Evolutionary conservation across 2,329 filamentous ascomycete genomes (phyloP), one percentile per base, ranked within the genome.

Genomic region (Rugonectria rugulosa): DNA sequence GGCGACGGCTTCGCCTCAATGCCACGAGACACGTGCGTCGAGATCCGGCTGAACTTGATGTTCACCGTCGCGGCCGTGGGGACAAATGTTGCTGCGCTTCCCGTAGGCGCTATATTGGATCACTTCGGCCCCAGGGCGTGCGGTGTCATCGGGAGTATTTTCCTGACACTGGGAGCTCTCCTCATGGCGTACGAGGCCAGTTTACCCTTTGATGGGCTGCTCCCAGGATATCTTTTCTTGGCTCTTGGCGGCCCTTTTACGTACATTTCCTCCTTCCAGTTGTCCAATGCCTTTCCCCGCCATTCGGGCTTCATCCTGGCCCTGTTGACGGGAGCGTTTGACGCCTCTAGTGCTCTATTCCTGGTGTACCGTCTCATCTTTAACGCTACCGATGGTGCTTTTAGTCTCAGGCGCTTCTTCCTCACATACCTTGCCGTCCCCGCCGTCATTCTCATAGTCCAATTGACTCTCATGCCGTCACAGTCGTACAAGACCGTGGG

Each of bases 11-110:
- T 65, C 31, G 69, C 60, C 46, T 67, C 62, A 14, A 56, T 65
- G 19, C 48, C 60, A 3, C 55, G 55, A 17, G 63, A 67, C 72
- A n/a, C 83, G 73, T 69, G 75, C 79, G 54, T 84, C 37, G 71
- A 73, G 54, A 84, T 87, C 48, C 81, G 81, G 56, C 81, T 97
- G 53, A 97, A 97, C 72, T 78, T 97, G 63, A 96, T 96, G 90
- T 97, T 97, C 79, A 96, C 92, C 6, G 83, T 92, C 34, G 92
- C 92, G 11, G 92, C 92, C 12, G 92, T 96, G 9, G 89, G 85
- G 6, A 96, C 92, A 32, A 97, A 97, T 67, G 89, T 96, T 11
- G 91, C 87, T 34, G 92, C 93, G 11, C 80, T 97, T 6, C 91
- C 92, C 2, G 87, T 96, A 10, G 93, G 93, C 40, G 90, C 91